Evolutionary conservation across 140 eudicot species (phyloP).

Genomic region (Anethum foeniculum): DNA sequence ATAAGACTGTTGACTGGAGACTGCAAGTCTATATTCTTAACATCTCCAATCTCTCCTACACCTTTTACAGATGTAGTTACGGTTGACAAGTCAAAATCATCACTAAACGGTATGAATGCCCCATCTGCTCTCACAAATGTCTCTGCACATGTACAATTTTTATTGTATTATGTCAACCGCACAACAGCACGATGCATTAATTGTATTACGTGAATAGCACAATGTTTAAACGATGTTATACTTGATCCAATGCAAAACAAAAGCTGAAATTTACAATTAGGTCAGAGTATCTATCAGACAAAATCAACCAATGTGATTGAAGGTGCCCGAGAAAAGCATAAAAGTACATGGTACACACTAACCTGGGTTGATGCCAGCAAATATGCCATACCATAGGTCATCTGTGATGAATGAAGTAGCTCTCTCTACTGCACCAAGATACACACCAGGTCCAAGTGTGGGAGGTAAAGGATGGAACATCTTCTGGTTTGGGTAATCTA

Average conservation of each 20-base stretch:
- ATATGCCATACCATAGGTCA: constrained; percentile 92
- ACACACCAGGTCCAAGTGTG: constrained; percentile 93
- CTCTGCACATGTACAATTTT: constrained; percentile 42
- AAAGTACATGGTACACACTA: constrained; percentile 7
- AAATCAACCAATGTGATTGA: neutral
- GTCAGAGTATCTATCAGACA: neutral
- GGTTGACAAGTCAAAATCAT: constrained; percentile 79
- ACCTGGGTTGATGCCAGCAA: constrained; percentile 98
- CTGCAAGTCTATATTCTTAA: constrained; percentile 65
- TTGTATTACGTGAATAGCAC: neutral
- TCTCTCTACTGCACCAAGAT: constrained; percentile 96
- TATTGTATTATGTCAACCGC: neutral
- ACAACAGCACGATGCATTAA: neutral
- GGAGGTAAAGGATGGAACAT: constrained; percentile 99
- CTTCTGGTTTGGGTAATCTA: constrained; percentile 94
- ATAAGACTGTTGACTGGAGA: constrained; percentile 67
- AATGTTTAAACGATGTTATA: neutral
- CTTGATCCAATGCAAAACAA: neutral
- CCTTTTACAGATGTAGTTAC: constrained; percentile 87
- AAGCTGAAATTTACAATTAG: neutral
- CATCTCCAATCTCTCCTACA: constrained; percentile 83
- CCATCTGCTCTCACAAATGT: constrained; percentile 98
- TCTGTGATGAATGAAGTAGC: constrained; percentile 95
- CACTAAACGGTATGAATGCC: constrained; percentile 90
- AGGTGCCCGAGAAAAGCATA: neutral